Evolutionary conservation across 2,329 filamentous ascomycete species (phyloP), one percentile per base, ranked within the genome.

Genomic region (Alternaria rosae): DNA sequence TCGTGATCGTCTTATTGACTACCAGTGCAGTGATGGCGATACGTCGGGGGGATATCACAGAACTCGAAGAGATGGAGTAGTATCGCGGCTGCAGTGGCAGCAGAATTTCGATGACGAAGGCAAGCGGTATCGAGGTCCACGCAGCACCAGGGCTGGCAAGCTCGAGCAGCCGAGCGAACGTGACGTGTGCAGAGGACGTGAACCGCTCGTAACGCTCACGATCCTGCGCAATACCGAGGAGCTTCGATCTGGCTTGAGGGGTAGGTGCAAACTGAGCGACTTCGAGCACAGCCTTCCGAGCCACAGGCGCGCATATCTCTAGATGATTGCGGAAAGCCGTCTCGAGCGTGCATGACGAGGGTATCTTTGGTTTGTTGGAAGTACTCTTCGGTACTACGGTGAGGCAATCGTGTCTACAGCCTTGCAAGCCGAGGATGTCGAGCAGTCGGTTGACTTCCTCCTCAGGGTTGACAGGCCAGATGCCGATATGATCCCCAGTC

Each of bases 261-360:
- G 71, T 75, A 1, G 82, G 80, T 6, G 82, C 79, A 63, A 83
- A 84, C 25, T 79, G 75, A 2, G 77, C 72, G 3, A 84, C 67
- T 3, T 75, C 66, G 3, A 74, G 61, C 10, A 82, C 68, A 5
- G 73, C 77, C 47, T 83, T 80, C 51, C 81, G 72, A 2, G 80
- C 74, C 4, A 83, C 72, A 1, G 79, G 77, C 2, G 72, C 80
- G 61, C 81, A 76, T 62, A 85, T 82, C 56, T 85, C 84, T 2
- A 85, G 78, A 56, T 85, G 82, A 62, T 84, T 76, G 6, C 77
- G 72, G 64, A 85, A 79, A 4, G 82, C 74, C 0, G 78, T 77
- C 2, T 78, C 66, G 5, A 79, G 66, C 0, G 80, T 81, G 0
- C 79, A 82, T 0, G 80, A 80, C 2, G 77, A 80, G 2, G 82